Percentiles rank a stretch among this genome's conserved stretches.
Evolutionary conservation across 75 land plant species (phyloP).

Genomic region (Gnetum montanum): DNA sequence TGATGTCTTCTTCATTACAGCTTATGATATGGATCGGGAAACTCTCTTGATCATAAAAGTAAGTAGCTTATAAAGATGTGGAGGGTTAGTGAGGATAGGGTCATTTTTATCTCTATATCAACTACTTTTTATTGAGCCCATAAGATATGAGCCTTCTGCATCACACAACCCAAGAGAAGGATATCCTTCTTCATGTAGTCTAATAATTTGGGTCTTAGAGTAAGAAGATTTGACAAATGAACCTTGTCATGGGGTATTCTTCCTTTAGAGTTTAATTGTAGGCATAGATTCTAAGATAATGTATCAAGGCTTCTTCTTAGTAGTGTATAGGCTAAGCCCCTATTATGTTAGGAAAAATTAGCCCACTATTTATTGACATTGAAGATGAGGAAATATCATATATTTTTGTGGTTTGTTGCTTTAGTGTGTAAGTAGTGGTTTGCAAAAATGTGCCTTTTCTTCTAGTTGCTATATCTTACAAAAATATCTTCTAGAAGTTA

Average conservation of each 20-base stretch:
- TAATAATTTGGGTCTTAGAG: background rate
- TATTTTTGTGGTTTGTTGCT: too few relatives aligned
- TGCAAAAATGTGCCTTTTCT: too few relatives aligned
- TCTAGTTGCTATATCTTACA: too few relatives aligned
- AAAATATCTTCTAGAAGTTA: too few relatives aligned
- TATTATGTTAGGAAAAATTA: too few relatives aligned
- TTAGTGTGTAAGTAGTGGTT: too few relatives aligned
- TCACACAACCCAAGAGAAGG: conserved; percentile 5
- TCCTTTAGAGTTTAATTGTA: conserved; percentile 3
- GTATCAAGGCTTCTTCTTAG: conserved; percentile 2
- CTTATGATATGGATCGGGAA: conserved; percentile 5
- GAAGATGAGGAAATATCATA: too few relatives aligned
- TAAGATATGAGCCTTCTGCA: conserved; percentile 6
- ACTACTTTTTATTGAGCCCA: background rate
- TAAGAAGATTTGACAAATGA: background rate
- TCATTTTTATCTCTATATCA: background rate
- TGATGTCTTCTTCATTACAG: conserved; percentile 4
- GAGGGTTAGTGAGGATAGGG: background rate
- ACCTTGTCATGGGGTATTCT: conserved; percentile 2
- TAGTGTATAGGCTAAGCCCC: too few relatives aligned
- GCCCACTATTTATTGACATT: too few relatives aligned
- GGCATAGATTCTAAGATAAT: conserved; percentile 6
- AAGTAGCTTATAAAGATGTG: background rate
- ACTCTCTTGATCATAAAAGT: background rate
- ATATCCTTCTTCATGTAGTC: conserved; percentile 2